Conservation (phyloP, 1,284 basidiomycete genomes). For the Heterobasidion irregulare region DNA sequence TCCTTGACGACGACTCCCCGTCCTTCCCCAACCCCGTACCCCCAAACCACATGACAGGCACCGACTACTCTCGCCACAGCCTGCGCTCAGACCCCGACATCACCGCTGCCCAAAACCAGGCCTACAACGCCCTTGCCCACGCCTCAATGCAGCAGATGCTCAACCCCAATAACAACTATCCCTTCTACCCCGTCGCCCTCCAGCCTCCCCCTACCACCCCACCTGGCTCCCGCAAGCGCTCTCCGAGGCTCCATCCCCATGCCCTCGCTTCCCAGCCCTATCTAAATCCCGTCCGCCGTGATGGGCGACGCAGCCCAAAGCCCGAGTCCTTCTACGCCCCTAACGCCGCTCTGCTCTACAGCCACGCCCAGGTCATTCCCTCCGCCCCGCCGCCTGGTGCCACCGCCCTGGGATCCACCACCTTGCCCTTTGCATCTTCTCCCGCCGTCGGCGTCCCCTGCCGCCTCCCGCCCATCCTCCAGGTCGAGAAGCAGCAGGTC, state of each 20-base stretch:
- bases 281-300: constrained; percentile 14
- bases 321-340: constrained; percentile 32
- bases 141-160: constrained; percentile 2
- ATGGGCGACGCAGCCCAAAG: constrained; percentile 20
- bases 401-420: constrained; percentile 6
- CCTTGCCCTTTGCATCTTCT: constrained; percentile 8
- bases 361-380: constrained; percentile 27
- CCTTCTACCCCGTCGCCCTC: constrained; percentile 19
- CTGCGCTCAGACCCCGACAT: neutral
- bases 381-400: constrained; percentile 4
- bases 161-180: constrained; percentile 18
- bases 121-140: neutral
- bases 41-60: neutral
- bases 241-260: constrained; percentile 9
- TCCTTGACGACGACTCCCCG: neutral
- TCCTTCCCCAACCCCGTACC: neutral
- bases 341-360: constrained; percentile 38
- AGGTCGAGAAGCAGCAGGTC: constrained; percentile 88
- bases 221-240: constrained; percentile 5
- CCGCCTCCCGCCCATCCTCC: constrained; percentile 74
- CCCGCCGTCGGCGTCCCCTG: constrained; percentile 25
- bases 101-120: neutral
- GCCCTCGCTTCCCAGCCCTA: constrained; percentile 12
- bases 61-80: neutral
- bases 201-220: constrained; percentile 13